Base-by-base conservation (phyloP, 2,329 filamentous ascomycete genomes). In the Lasiodiplodia sp. region DNA sequence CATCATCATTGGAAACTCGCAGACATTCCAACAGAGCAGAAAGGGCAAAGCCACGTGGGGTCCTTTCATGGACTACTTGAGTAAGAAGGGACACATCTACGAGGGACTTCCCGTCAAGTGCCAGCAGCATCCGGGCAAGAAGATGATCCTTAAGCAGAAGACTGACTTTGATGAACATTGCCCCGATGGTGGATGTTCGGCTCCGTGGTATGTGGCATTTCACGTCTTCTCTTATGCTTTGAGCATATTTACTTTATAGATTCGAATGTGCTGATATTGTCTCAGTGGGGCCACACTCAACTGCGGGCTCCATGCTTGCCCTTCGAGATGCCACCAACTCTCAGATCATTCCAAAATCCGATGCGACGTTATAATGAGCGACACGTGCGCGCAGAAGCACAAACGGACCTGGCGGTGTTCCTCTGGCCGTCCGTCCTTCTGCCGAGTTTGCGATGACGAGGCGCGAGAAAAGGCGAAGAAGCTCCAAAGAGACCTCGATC, bases 151-250 rank as follows among this genome's bases (percentile, higher is more conserved):
- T 0, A 77, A 75, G 2, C 75, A 75, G 0, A 83, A 85, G 0
- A 75, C 83, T 0, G 87, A 92, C 52, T 94, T 94, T 73, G 85
- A 88, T 2, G 75, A 70, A 0, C 77, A 85, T 21, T 91, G 87
- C 49, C 91, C 91, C 0, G 90, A 94, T 74, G 91, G 92, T 4
- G 92, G 92, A 0, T 94, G 91, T 70, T 80, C 80, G 0, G 81
- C 87, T 60, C 82, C 82, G 23, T 94, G 91, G 88, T 90, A 80
- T 76, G 83, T 78, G 31, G 7, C 25, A 21, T 47, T 60, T 25
- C 52, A 57, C 37, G 1, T 10, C 31, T 31, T 31, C 31, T 31
- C 52, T 4, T 23, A 44, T n/a, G 38, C n/a, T 6, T 44, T 2
- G 7, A 10, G 12, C 6, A 49, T 18, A 23, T 37, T 47, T 16